These are phyloP conservation scores for Penicillium salamii DNA, from an alignment of 495 filamentous ascomycete genomes.

Conservation along the genomic window DNA sequence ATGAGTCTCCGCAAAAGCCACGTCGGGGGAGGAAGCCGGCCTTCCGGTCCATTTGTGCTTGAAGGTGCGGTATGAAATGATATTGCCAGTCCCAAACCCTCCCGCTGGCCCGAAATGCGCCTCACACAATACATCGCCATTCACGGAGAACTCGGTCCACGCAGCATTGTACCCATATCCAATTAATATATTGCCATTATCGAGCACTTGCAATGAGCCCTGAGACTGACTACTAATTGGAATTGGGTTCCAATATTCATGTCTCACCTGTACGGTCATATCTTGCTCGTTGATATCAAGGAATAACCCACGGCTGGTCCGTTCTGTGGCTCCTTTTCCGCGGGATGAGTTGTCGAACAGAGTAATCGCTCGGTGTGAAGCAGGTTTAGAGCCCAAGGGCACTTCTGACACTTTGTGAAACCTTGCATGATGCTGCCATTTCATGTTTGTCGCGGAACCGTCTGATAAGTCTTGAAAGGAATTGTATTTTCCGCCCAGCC, in stretches of 20 bases:
- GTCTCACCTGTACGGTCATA: slow-evolving; percentile 35
- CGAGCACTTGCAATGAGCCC: slow-evolving; percentile 45
- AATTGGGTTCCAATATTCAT: slow-evolving; percentile 33
- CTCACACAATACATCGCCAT: slow-evolving; percentile 30
- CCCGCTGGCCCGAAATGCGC: slow-evolving; percentile 30
- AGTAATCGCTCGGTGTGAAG: slow-evolving; percentile 28
- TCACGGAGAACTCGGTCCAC: slow-evolving; percentile 43
- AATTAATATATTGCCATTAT: slow-evolving; percentile 44
- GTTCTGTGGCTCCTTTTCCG: slow-evolving; percentile 19
- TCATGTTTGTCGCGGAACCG: slow-evolving; percentile 42
- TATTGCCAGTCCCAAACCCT: slow-evolving; percentile 22
- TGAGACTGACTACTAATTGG: slow-evolving; percentile 38
- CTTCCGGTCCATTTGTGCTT: slow-evolving; percentile 36
- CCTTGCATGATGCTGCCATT: slow-evolving; percentile 39
- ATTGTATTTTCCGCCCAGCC: slow-evolving; percentile 39
- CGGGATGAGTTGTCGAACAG: slow-evolving; percentile 35
- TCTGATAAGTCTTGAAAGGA: slow-evolving; percentile 40
- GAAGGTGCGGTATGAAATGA: slow-evolving; percentile 37
- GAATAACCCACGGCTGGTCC: slow-evolving; percentile 38
- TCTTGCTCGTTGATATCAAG: slow-evolving; percentile 39
- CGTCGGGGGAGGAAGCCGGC: slow-evolving; percentile 26
- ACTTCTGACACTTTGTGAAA: slow-evolving; percentile 13
- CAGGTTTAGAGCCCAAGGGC: neutral
- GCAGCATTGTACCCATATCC: slow-evolving; percentile 48
- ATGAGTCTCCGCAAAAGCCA: slow-evolving; percentile 24